phyloP scores from a whole-genome alignment of 2,329 filamentous ascomycete genomes.

The Xenoacremonium recifei region DNA sequence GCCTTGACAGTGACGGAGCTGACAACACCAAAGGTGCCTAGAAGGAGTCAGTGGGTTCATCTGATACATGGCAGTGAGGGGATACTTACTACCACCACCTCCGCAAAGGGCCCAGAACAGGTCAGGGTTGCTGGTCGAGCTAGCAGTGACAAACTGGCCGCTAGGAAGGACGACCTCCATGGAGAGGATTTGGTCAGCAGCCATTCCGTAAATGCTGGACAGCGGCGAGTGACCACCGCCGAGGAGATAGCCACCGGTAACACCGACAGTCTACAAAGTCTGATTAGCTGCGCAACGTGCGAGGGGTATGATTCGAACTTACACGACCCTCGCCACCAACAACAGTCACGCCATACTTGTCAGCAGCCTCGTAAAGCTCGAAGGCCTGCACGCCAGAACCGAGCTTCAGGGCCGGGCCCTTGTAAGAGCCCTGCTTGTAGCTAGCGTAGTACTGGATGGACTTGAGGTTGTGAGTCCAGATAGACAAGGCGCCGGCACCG shows the following conservation, averaged over 20 bases:
- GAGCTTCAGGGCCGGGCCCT: slow-evolving; percentile 51
- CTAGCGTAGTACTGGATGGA: slow-evolving; percentile 27
- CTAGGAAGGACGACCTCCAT: slow-evolving; percentile 17
- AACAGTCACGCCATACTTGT: slow-evolving; percentile 44
- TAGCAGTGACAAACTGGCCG: slow-evolving; percentile 16
- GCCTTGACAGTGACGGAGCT: slow-evolving; percentile 37
- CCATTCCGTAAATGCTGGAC: slow-evolving; percentile 16
- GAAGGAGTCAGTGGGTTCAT: too few relatives aligned
- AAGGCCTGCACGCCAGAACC: slow-evolving; percentile 53
- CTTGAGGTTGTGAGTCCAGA: slow-evolving; percentile 58
- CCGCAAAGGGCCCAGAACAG: slow-evolving; percentile 40
- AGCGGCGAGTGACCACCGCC: slow-evolving; percentile 21
- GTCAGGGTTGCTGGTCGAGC: slow-evolving; percentile 15
- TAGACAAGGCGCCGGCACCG: slow-evolving; percentile 54
- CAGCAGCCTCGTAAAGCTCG: slow-evolving; percentile 51
- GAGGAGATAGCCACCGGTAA: slow-evolving; percentile 18
- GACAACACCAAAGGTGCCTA: slow-evolving; percentile 32
- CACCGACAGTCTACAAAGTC: slow-evolving; percentile 23
- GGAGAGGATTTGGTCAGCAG: slow-evolving; percentile 20
- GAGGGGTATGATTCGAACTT: too few relatives aligned
- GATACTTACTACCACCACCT: slow-evolving; percentile 37
- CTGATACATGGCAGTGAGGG: too few relatives aligned
- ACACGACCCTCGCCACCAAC: slow-evolving; percentile 58
- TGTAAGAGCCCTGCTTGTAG: slow-evolving; percentile 25
- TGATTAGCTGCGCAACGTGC: too few relatives aligned